Percentiles rank a stretch among this genome's conserved stretches.
phyloP scores from a whole-genome alignment of 768 basidiomycete genomes.

The Boletus coccyginus region DNA sequence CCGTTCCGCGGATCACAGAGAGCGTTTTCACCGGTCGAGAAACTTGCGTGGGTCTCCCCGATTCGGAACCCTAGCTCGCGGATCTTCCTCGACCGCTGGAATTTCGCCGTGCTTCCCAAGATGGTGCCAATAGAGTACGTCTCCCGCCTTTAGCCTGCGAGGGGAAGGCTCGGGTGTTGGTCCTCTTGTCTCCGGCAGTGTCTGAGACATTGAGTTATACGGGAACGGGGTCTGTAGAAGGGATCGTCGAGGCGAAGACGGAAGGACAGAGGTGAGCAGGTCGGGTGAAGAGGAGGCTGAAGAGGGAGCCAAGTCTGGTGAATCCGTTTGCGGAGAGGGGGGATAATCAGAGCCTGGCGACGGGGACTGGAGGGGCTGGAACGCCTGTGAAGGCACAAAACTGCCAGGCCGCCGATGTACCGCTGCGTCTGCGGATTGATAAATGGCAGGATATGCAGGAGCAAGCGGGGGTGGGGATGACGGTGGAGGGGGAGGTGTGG shows the following conservation, averaged over 20 bases:
- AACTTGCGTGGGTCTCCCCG: slow-evolving; percentile 6
- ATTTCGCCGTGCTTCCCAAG: slow-evolving; percentile 70
- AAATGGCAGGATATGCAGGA: slow-evolving; percentile 28
- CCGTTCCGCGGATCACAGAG: slow-evolving; percentile 7
- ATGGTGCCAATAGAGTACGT: slow-evolving; percentile 75
- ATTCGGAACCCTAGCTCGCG: slow-evolving; percentile 42
- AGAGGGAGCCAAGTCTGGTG: slow-evolving; percentile 21
- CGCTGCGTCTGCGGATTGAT: slow-evolving; percentile 26
- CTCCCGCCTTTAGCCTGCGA: slow-evolving; percentile 52
- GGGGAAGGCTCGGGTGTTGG: slow-evolving; percentile 24
- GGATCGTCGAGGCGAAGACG: slow-evolving; percentile 25
- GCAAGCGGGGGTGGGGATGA: slow-evolving; percentile 32
- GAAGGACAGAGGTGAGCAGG: slow-evolving; percentile 12
- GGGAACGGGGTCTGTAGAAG: slow-evolving; percentile 12
- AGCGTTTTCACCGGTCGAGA: slow-evolving; percentile 28
- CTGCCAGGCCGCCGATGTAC: slow-evolving; percentile 16
- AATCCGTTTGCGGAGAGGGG: slow-evolving; percentile 22
- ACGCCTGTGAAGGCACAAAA: slow-evolving; percentile 17
- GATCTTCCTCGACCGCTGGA: slow-evolving; percentile 62
- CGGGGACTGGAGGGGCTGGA: slow-evolving; percentile 21
- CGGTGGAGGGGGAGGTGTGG: slow-evolving; percentile 30
- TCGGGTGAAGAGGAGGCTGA: slow-evolving; percentile 27
- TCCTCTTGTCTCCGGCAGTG: slow-evolving; percentile 11
- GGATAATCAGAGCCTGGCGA: slow-evolving; percentile 18
- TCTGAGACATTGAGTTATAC: slow-evolving; percentile 7